Percentiles rank a stretch among this genome's conserved stretches.
phyloP scores from a whole-genome alignment of 2,329 filamentous ascomycete genomes.

The Alternaria rosae region DNA sequence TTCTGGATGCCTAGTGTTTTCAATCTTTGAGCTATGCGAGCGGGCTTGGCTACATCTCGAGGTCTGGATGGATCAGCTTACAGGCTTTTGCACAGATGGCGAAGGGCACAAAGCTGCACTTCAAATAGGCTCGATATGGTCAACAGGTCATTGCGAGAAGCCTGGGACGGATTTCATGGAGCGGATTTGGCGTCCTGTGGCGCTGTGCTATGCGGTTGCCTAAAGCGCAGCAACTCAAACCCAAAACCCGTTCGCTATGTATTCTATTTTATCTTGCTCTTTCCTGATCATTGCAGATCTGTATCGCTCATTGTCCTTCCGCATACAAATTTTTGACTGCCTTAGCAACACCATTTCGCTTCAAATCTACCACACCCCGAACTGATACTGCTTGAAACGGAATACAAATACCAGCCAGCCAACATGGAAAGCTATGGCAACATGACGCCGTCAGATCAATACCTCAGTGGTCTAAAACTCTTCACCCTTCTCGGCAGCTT shows the following conservation, averaged over 20 bases:
- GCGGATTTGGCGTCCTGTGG: neutral
- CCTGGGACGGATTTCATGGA: neutral
- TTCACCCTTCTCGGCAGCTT: slow-evolving; percentile 22
- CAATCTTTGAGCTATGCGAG: slow-evolving; percentile 5
- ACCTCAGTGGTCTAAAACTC: slow-evolving; percentile 24
- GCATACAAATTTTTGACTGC: neutral
- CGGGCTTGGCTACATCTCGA: neutral
- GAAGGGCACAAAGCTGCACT: neutral
- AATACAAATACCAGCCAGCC: neutral
- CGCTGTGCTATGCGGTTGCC: neutral
- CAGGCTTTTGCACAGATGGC: neutral
- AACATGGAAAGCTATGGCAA: neutral
- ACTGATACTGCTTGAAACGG: neutral
- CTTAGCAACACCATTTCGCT: neutral
- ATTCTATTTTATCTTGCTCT: neutral
- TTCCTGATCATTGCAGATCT: neutral
- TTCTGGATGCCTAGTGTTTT: slow-evolving; percentile 23
- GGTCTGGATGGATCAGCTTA: neutral
- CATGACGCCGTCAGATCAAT: neutral
- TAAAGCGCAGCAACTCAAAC: neutral
- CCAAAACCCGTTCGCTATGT: slow-evolving; percentile 1
- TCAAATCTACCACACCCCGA: neutral
- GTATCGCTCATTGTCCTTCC: neutral
- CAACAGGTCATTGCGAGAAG: neutral
- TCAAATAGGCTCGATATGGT: neutral